phyloP scores from a whole-genome alignment of 2,329 filamentous ascomycete species.

The Lojkania enalia region DNA sequence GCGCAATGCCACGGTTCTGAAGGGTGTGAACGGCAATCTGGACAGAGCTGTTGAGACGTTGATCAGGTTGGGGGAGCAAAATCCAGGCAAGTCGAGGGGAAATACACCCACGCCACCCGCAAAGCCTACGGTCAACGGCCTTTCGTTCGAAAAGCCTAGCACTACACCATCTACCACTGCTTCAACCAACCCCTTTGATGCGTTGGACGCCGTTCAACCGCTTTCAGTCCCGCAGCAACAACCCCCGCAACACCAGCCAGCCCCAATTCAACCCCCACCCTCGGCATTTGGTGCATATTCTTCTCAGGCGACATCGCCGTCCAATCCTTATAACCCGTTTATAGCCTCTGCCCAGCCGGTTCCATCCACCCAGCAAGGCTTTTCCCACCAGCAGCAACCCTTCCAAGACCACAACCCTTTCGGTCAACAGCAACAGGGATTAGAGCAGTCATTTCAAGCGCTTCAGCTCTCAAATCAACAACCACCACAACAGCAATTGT shows the following conservation, averaged over 20 bases:
- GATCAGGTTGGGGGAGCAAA: slow-evolving; percentile 73
- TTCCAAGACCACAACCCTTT: slow-evolving; percentile 16
- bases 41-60: slow-evolving; percentile 85
- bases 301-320: slow-evolving; percentile 26
- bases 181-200: slow-evolving; percentile 51
- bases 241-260: slow-evolving; percentile 21
- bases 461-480: slow-evolving; percentile 63
- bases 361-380: slow-evolving; percentile 28
- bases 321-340: slow-evolving; percentile 71
- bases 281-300: slow-evolving; percentile 21
- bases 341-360: slow-evolving; percentile 47
- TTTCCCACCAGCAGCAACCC: slow-evolving; percentile 2
- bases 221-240: slow-evolving; percentile 40
- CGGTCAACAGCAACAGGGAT: slow-evolving; percentile 36
- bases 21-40: slow-evolving; percentile 80
- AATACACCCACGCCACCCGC: slow-evolving; percentile 52
- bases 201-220: slow-evolving; percentile 40
- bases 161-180: slow-evolving; percentile 27
- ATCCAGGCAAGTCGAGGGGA: slow-evolving; percentile 46
- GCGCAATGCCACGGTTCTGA: slow-evolving; percentile 78
- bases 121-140: slow-evolving; percentile 53
- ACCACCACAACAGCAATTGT: slow-evolving; percentile 58
- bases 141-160: slow-evolving; percentile 47
- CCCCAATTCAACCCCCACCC: slow-evolving; percentile 38
- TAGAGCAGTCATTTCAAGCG: slow-evolving; percentile 74